A percentile compares a stretch with the other conserved stretches of the same genome.
These are phyloP conservation scores for Wickerhamiella kazuoi DNA, from an alignment of 805 yeast genomes.

Conservation along the genomic window DNA sequence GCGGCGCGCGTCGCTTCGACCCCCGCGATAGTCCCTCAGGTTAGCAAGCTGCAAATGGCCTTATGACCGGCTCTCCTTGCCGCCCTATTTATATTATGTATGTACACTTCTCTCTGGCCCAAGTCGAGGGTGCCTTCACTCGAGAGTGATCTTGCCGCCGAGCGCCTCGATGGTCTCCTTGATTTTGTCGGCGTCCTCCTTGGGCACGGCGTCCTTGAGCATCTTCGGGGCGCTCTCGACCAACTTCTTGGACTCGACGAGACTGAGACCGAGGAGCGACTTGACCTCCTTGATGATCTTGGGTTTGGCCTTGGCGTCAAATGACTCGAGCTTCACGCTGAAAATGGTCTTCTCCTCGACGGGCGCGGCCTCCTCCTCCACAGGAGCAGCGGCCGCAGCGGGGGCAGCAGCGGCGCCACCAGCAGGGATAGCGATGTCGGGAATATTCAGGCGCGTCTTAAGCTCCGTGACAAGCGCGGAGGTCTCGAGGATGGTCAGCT, in stretches of 20 bases:
- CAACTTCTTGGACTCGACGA: slow-evolving; percentile 93
- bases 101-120: too few relatives aligned
- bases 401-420: slow-evolving; percentile 43
- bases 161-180: slow-evolving; percentile 81
- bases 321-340: slow-evolving; percentile 76
- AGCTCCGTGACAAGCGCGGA: slow-evolving; percentile 64
- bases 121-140: too few relatives aligned
- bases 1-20: too few relatives aligned
- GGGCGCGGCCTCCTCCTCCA: slow-evolving; percentile 59
- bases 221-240: slow-evolving; percentile 96
- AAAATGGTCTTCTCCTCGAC: slow-evolving; percentile 88
- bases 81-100: too few relatives aligned
- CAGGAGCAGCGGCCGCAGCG: slow-evolving; percentile 47
- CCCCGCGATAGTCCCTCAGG: too few relatives aligned
- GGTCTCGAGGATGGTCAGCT: slow-evolving; percentile 83
- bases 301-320: slow-evolving; percentile 90
- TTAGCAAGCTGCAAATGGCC: too few relatives aligned
- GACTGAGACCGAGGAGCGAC: slow-evolving; percentile 70
- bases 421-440: slow-evolving; percentile 79
- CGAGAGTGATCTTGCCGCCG: slow-evolving; percentile 86
- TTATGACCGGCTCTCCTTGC: too few relatives aligned
- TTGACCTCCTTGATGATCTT: slow-evolving; percentile 96
- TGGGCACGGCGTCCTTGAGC: slow-evolving; percentile 84
- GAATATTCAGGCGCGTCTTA: slow-evolving; percentile 62
- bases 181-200: slow-evolving; percentile 96